These are phyloP conservation scores for Raphanus sativus DNA, from an alignment of 345 rosid species.

Conservation along the genomic window DNA sequence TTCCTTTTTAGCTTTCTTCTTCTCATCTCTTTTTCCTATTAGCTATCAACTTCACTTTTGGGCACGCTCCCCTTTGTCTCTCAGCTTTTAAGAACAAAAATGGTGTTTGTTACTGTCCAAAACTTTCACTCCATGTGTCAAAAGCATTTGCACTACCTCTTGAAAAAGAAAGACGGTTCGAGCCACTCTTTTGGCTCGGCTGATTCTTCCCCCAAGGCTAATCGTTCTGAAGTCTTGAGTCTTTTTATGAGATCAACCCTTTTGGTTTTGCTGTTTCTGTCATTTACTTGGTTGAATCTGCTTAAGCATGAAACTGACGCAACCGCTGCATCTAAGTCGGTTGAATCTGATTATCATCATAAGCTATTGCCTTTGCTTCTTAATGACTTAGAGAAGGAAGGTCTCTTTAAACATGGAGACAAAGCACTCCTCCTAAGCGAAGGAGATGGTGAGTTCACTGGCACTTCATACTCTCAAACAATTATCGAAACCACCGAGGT, in stretches of 20 bases:
- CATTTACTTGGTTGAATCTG: slow-evolving; percentile 40
- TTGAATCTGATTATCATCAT: slow-evolving; percentile 18
- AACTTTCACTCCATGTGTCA: slow-evolving; percentile 40
- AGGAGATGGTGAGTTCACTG: slow-evolving; percentile 36
- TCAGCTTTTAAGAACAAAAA: slow-evolving; percentile 11
- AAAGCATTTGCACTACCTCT: slow-evolving; percentile 25
- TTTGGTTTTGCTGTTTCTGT: slow-evolving; percentile 47
- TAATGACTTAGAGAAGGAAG: slow-evolving; percentile 60
- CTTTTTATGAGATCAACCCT: slow-evolving; percentile 43
- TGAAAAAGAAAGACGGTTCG: slow-evolving; percentile 25
- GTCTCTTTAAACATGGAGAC: slow-evolving; percentile 44
- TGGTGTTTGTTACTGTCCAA: slow-evolving; percentile 46
- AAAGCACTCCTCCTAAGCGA: slow-evolving; percentile 46
- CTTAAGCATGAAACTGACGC: slow-evolving; percentile 22
- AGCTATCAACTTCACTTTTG: slow-evolving; percentile 18
- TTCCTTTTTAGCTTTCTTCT: slow-evolving; percentile 28
- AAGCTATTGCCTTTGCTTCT: slow-evolving; percentile 44
- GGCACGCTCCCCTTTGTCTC: slow-evolving; percentile 23
- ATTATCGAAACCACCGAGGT: slow-evolving; percentile 33
- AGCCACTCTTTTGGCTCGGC: slow-evolving; percentile 30
- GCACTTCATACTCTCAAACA: slow-evolving; percentile 33
- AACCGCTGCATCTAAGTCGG: slow-evolving; percentile 1
- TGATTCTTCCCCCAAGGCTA: slow-evolving; percentile 43
- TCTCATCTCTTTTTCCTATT: slow-evolving; percentile 13
- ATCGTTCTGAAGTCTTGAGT: slow-evolving; percentile 39